Percentiles rank a stretch among this genome's conserved stretches.
Evolutionary conservation across 192 early-diverging fungal genomes (phyloP).

Genomic region (Backusella psychrophila): DNA sequence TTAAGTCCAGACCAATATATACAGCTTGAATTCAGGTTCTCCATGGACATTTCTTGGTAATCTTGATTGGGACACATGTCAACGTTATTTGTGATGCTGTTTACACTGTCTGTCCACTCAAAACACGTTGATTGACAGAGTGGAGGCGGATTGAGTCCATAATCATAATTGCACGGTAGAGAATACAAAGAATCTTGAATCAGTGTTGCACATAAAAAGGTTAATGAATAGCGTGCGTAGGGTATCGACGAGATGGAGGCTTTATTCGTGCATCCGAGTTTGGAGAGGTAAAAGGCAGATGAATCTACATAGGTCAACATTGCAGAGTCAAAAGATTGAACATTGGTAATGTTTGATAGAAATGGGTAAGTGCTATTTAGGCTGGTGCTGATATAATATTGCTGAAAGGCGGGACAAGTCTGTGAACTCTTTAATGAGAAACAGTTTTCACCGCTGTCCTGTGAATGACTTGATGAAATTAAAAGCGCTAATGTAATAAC

Average conservation of each 20-base stretch:
- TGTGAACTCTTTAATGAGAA: conserved; percentile 20
- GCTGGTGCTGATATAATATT: conserved; percentile 28
- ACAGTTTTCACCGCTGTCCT: not conserved
- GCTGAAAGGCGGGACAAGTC: conserved; percentile 30
- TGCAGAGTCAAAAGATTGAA: conserved; percentile 25
- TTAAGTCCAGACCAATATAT: conserved; percentile 31
- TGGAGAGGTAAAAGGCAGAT: conserved; percentile 10
- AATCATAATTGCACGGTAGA: conserved; percentile 29
- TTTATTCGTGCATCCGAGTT: conserved; percentile 20
- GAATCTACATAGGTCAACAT: conserved; percentile 24
- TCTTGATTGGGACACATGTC: conserved; percentile 16
- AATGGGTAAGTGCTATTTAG: conserved; percentile 11
- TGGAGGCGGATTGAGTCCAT: conserved; percentile 25
- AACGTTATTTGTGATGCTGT: conserved; percentile 14
- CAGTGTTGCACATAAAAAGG: conserved; percentile 25
- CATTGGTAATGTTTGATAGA: conserved; percentile 11
- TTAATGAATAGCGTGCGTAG: conserved; percentile 33
- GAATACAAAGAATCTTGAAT: conserved; percentile 30
- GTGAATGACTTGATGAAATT: not conserved
- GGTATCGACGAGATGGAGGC: conserved; percentile 17
- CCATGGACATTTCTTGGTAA: not conserved
- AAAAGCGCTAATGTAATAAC: not conserved
- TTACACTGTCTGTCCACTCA: conserved; percentile 26
- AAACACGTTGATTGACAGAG: conserved; percentile 33
- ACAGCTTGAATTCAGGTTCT: conserved; percentile 14